phyloP scores from a whole-genome alignment of 2,329 filamentous ascomycete genomes.

The Alternaria gansuensis region DNA sequence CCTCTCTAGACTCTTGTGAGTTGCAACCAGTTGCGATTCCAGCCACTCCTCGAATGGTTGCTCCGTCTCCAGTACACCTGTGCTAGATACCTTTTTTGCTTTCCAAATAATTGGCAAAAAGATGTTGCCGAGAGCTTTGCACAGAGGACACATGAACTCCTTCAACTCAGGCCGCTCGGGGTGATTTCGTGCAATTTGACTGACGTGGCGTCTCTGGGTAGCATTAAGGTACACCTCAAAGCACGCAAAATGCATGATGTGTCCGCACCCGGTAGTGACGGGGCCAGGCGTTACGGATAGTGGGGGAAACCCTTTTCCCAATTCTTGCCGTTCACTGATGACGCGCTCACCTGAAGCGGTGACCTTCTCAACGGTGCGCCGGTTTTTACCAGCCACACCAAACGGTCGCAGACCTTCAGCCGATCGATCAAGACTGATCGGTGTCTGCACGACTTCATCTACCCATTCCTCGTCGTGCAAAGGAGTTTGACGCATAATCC shows the following conservation, averaged over 20 bases:
- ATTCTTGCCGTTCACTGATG: slow-evolving; percentile 76
- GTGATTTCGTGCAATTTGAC: slow-evolving; percentile 94
- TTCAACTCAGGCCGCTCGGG: slow-evolving; percentile 80
- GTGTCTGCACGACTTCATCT: slow-evolving; percentile 80
- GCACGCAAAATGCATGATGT: slow-evolving; percentile 98
- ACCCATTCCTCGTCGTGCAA: slow-evolving; percentile 83
- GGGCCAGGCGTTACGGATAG: slow-evolving; percentile 74
- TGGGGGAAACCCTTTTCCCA: slow-evolving; percentile 88
- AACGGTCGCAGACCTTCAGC: slow-evolving; percentile 86
- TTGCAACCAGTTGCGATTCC: slow-evolving; percentile 63
- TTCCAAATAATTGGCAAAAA: slow-evolving; percentile 98
- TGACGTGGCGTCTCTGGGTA: slow-evolving; percentile 81
- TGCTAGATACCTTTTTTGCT: slow-evolving; percentile 83
- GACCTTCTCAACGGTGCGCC: slow-evolving; percentile 77
- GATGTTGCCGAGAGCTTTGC: slow-evolving; percentile 93
- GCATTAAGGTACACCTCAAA: slow-evolving; percentile 92
- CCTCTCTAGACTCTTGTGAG: slow-evolving; percentile 57
- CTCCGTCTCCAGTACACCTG: slow-evolving; percentile 71
- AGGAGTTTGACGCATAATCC: slow-evolving; percentile 86
- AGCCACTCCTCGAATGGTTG: slow-evolving; percentile 75
- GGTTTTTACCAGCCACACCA: slow-evolving; percentile 88
- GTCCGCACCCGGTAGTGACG: slow-evolving; percentile 89
- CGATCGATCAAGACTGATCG: slow-evolving; percentile 82
- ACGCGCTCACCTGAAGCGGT: slow-evolving; percentile 76
- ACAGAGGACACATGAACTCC: slow-evolving; percentile 95